Conservation (phyloP, 192 early-diverging fungal species). For the Coemansia biformis region DNA sequence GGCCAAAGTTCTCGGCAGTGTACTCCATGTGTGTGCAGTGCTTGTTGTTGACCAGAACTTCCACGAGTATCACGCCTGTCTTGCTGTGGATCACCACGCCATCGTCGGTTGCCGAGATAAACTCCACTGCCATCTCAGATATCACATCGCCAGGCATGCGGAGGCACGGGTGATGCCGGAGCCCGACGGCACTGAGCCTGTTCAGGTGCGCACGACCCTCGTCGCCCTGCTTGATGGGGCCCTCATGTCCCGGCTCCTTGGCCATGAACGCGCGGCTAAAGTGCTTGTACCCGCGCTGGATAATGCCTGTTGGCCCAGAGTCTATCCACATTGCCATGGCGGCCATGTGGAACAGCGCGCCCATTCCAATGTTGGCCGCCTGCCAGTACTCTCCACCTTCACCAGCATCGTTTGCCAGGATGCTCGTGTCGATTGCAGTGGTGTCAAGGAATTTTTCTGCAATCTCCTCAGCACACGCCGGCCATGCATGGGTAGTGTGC, state of each 20-base stretch:
- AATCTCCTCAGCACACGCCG: constrained; percentile 54
- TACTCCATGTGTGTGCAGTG: background rate
- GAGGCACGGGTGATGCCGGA: background rate
- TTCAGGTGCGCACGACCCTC: background rate
- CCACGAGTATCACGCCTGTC: background rate
- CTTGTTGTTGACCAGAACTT: background rate
- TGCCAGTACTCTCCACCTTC: constrained; percentile 57
- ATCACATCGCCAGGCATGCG: background rate
- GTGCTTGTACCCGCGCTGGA: constrained; percentile 56
- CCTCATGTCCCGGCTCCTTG: constrained; percentile 31
- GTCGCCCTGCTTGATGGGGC: background rate
- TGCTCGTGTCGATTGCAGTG: constrained; percentile 51
- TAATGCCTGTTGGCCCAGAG: constrained; percentile 47
- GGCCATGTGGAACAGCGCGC: constrained; percentile 65
- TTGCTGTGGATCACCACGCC: background rate
- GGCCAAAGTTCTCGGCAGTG: background rate
- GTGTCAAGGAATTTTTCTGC: constrained; percentile 51
- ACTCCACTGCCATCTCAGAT: background rate
- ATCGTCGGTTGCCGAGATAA: too few relatives aligned
- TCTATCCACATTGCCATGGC: constrained; percentile 54
- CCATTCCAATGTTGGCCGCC: constrained; percentile 59
- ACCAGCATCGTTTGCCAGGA: constrained; percentile 54
- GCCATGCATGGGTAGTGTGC: constrained; percentile 61
- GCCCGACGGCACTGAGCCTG: background rate
- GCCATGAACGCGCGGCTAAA: constrained; percentile 62